Conservation (phyloP, 352 stramenopile genomes). For the Pythium rishiriense region DNA sequence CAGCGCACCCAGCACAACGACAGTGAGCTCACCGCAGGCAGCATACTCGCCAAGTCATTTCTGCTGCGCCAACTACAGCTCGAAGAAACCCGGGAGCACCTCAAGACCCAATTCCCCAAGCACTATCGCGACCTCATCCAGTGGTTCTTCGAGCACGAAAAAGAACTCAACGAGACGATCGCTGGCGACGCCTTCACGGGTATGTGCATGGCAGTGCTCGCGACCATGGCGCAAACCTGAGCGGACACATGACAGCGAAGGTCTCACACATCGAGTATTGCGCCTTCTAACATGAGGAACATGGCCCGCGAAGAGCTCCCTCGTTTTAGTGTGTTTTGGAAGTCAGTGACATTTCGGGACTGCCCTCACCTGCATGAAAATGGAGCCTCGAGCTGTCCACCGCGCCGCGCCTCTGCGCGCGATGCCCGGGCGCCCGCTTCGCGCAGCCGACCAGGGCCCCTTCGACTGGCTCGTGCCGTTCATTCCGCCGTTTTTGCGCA, state of each 20-base stretch:
- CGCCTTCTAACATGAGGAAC: slow-evolving; percentile 1
- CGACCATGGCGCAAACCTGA: slow-evolving; percentile 18
- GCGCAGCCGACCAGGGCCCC: slow-evolving; percentile 31
- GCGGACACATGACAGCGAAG: neutral
- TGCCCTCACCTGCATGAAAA: neutral
- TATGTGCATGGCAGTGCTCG: slow-evolving; percentile 44
- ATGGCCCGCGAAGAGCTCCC: neutral
- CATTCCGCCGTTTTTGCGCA: slow-evolving; percentile 73
- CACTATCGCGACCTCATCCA: slow-evolving; percentile 63
- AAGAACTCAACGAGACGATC: slow-evolving; percentile 37
- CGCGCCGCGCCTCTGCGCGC: neutral
- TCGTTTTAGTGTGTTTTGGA: neutral
- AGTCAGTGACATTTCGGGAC: neutral
- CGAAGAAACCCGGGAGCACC: slow-evolving; percentile 45
- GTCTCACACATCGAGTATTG: neutral
- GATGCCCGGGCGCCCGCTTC: slow-evolving; percentile 14
- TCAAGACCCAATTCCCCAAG: slow-evolving; percentile 50
- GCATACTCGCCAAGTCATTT: slow-evolving; percentile 43
- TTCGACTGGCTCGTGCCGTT: slow-evolving; percentile 83
- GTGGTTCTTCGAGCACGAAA: slow-evolving; percentile 39
- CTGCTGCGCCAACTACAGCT: slow-evolving; percentile 47
- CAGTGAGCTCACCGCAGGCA: slow-evolving; percentile 28
- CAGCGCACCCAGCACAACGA: slow-evolving; percentile 49
- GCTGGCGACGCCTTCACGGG: slow-evolving; percentile 35
- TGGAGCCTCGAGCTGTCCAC: neutral